A percentile compares a stretch with the other conserved stretches of the same genome.
Evolutionary conservation across 2,329 filamentous ascomycete species (phyloP).

Genomic region (Penicillium sp.): DNA sequence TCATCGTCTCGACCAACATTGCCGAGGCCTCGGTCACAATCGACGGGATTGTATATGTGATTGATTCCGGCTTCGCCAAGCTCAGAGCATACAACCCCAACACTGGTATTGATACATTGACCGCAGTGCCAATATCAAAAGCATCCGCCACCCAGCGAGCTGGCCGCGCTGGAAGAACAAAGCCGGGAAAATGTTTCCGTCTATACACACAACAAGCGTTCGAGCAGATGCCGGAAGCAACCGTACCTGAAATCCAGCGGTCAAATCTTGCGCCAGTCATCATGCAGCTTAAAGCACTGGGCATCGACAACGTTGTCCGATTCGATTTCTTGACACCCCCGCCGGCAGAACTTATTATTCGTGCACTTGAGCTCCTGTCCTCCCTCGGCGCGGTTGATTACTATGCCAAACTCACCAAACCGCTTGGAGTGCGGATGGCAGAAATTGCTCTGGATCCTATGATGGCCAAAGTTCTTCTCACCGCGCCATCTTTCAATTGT

Average conservation of each 20-base stretch:
- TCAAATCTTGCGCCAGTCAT: conserved; percentile 86
- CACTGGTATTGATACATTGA: conserved; percentile 85
- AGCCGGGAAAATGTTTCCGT: conserved; percentile 88
- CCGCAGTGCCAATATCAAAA: conserved; percentile 78
- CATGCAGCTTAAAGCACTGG: conserved; percentile 88
- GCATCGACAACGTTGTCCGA: conserved; percentile 88
- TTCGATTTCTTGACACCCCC: conserved; percentile 89
- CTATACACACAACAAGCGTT: conserved; percentile 81
- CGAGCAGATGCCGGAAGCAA: conserved; percentile 65
- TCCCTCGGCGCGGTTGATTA: conserved; percentile 83
- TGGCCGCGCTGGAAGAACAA: conserved; percentile 84
- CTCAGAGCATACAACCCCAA: conserved; percentile 78
- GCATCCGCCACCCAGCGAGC: conserved; percentile 90
- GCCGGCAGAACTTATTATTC: conserved; percentile 78
- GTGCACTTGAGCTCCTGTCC: conserved; percentile 83
- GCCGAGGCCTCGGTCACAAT: conserved; percentile 96
- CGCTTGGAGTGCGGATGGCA: conserved; percentile 87
- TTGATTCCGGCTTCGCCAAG: conserved; percentile 91
- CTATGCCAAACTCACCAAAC: conserved; percentile 85
- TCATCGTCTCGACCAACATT: conserved; percentile 93
- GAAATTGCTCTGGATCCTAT: conserved; percentile 92
- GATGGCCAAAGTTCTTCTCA: conserved; percentile 86
- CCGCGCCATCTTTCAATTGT: conserved; percentile 72
- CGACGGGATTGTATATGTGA: conserved; percentile 83
- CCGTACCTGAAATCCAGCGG: conserved; percentile 85